phyloP scores from a whole-genome alignment of 2,329 filamentous ascomycete genomes.

The Mycosphaerella sp. region DNA sequence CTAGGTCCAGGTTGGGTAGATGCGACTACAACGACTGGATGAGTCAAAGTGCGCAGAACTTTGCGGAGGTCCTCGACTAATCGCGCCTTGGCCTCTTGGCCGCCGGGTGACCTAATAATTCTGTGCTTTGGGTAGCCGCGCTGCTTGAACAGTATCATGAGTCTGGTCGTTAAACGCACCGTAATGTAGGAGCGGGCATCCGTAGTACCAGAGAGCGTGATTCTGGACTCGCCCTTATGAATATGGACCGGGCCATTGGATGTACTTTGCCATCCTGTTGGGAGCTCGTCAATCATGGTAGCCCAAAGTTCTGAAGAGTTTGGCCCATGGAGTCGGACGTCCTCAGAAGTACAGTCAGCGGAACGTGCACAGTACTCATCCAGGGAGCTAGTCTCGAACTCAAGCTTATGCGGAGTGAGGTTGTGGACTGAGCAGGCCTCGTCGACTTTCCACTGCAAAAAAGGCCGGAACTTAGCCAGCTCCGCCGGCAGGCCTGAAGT shows the following conservation, averaged over 20 bases:
- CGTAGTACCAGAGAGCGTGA: background rate
- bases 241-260: background rate
- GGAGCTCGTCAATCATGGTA: background rate
- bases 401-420: background rate
- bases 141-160: background rate
- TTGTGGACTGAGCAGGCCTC: background rate
- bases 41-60: conserved; percentile 45
- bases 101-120: background rate
- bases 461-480: background rate
- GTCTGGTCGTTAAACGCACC: background rate
- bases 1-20: conserved; percentile 17
- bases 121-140: background rate
- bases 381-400: background rate
- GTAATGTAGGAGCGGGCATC: background rate
- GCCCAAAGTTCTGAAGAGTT: background rate
- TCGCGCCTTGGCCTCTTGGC: background rate
- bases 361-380: background rate
- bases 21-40: conserved; percentile 53
- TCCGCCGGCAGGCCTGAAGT: background rate
- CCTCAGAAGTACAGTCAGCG: background rate
- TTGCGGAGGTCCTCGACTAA: conserved; percentile 2
- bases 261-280: background rate
- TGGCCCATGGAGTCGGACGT: background rate
- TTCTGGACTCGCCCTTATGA: background rate
- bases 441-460: background rate